phyloP scores from a whole-genome alignment of 2,329 filamentous ascomycete species.

The Alternaria metachromatica region DNA sequence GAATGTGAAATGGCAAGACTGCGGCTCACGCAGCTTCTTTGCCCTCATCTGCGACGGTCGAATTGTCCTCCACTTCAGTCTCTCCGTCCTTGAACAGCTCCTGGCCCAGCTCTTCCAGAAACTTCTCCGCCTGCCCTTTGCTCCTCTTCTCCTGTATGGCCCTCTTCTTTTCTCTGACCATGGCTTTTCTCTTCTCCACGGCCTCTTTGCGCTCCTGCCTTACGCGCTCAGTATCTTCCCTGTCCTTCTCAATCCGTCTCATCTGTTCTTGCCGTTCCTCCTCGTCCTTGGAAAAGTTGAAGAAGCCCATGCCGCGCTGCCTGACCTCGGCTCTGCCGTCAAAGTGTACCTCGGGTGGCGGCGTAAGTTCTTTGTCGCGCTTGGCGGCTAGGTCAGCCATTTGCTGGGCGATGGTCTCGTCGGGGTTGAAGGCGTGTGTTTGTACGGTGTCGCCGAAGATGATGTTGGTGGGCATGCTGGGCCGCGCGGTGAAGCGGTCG shows the following conservation, averaged over 20 bases:
- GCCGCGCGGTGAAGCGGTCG: conserved; percentile 72
- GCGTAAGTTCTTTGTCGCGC: conserved; percentile 79
- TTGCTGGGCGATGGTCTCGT: conserved; percentile 65
- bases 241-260: conserved; percentile 71
- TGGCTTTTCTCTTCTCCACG: conserved; percentile 67
- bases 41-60: neutral
- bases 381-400: conserved; percentile 82
- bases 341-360: conserved; percentile 83
- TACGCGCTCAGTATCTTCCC: conserved; percentile 71
- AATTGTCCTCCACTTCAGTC: neutral
- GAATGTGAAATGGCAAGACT: neutral
- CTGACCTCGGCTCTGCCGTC: conserved; percentile 83
- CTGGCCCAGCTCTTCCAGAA: conserved; percentile 63
- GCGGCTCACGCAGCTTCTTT: neutral
- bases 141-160: conserved; percentile 66
- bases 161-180: conserved; percentile 65
- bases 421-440: conserved; percentile 79
- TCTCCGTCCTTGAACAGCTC: conserved; percentile 29
- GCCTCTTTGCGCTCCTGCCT: conserved; percentile 57
- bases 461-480: conserved; percentile 69
- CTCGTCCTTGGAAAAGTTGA: conserved; percentile 82
- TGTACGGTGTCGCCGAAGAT: conserved; percentile 90
- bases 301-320: conserved; percentile 89
- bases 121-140: conserved; percentile 74
- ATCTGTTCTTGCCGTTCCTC: conserved; percentile 74